Percentiles rank a stretch among this genome's conserved stretches.
Evolutionary conservation across 805 yeast genomes (phyloP).

Genomic region (Lachancea sp.): DNA sequence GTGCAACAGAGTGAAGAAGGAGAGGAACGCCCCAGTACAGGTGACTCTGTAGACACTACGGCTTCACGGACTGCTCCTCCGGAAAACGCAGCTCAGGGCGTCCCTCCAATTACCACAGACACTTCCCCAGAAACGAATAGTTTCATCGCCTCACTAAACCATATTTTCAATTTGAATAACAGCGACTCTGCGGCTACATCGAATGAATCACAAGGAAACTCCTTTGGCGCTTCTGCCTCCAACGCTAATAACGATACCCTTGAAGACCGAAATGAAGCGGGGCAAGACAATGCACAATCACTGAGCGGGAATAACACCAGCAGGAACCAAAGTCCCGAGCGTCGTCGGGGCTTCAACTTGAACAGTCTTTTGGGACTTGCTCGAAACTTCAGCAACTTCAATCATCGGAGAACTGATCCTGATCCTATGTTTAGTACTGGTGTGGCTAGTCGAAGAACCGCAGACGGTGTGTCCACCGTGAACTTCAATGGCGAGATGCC

Average conservation of each 20-base stretch:
- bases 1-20: not conserved
- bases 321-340: not conserved
- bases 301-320: too few species aligned
- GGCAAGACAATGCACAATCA: too few species aligned
- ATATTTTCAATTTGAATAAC: slow-evolving; percentile 15
- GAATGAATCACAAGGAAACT: not conserved
- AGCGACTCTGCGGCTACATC: not conserved
- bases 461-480: slow-evolving; percentile 24
- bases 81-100: not conserved
- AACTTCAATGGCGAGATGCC: slow-evolving; percentile 12
- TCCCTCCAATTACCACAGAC: not conserved
- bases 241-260: not conserved
- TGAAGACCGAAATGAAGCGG: not conserved
- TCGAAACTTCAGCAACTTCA: not conserved
- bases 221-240: not conserved
- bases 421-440: slow-evolving; percentile 24
- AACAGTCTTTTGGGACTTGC: slow-evolving; percentile 7
- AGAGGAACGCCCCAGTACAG: not conserved
- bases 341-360: slow-evolving; percentile 5
- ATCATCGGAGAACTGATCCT: not conserved
- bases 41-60: not conserved
- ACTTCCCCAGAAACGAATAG: slow-evolving; percentile 13
- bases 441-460: slow-evolving; percentile 30
- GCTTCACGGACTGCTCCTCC: not conserved
- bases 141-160: slow-evolving; percentile 20